Evolutionary conservation across 129 eudicot genomes (phyloP).

Genomic region (Dittrichia graveolens): DNA sequence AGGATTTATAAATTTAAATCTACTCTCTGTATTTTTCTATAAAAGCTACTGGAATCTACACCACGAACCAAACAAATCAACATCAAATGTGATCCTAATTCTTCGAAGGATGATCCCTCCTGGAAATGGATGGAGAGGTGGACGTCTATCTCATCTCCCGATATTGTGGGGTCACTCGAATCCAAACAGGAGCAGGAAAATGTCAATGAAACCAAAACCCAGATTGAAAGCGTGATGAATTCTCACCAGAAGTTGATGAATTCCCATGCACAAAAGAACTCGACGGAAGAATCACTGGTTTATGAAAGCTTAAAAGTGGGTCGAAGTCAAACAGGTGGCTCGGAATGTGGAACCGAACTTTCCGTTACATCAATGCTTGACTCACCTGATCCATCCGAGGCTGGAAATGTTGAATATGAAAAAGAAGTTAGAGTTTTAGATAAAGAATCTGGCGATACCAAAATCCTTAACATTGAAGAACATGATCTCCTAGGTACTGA

Average conservation of each 20-base stretch:
- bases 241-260: conserved; percentile 4
- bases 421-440: conserved; percentile 38
- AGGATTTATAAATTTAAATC: no score
- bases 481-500: conserved; percentile 36
- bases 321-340: conserved; percentile 46
- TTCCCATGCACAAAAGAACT: no score
- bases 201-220: conserved; percentile 23
- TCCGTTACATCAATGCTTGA: conserved; percentile 88
- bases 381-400: conserved; percentile 74
- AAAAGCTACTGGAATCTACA: conserved; percentile 65
- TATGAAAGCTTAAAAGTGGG: conserved; percentile 41
- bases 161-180: conserved; percentile 28
- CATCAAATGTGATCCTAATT: conserved; percentile 68
- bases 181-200: conserved; percentile 34
- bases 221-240: conserved; percentile 25
- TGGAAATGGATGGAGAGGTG: conserved; percentile 95
- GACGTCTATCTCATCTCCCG: conserved; percentile 61
- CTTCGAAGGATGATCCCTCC: conserved; percentile 55
- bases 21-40: no score
- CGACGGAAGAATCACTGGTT: conserved; percentile 33
- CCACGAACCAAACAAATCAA: conserved; percentile 57
- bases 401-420: conserved; percentile 43
- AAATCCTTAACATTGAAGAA: conserved; percentile 35
- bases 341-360: conserved; percentile 91
- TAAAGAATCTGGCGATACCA: conserved; percentile 25